Conservation (phyloP, 1,284 basidiomycete species). For the Ganoderma multipileum region DNA sequence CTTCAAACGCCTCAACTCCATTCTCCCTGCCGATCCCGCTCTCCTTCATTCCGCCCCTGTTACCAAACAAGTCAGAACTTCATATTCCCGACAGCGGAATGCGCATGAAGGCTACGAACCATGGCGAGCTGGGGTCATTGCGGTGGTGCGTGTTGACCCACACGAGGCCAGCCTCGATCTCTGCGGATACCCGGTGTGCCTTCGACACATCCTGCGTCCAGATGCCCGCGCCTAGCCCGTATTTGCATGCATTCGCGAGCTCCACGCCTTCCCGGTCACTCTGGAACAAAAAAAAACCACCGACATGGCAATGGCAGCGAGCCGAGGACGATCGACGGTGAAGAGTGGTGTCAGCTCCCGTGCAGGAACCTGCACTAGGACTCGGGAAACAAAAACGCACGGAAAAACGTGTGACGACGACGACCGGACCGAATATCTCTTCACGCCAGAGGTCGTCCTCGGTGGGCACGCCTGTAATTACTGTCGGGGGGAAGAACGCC, state of each 20-base stretch:
- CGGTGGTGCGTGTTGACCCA: constrained; percentile 90
- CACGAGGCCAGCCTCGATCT: constrained; percentile 76
- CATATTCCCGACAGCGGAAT: not conserved
- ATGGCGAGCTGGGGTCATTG: constrained; percentile 87
- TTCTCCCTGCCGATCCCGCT: constrained; percentile 86
- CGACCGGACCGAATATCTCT: constrained; percentile 83
- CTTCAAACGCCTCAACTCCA: constrained; percentile 77
- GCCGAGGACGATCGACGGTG: not conserved
- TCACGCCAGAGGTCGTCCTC: constrained; percentile 79
- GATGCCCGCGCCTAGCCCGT: constrained; percentile 81
- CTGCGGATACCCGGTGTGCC: constrained; percentile 72
- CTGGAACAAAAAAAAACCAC: constrained; percentile 41
- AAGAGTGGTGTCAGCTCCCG: not conserved
- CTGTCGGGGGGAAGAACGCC: constrained; percentile 79
- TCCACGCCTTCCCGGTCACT: constrained; percentile 68
- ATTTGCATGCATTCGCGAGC: constrained; percentile 78
- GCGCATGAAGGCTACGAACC: constrained; percentile 54
- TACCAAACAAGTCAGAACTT: not conserved
- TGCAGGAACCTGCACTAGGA: not conserved
- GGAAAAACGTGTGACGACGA: constrained; percentile 69
- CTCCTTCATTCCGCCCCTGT: constrained; percentile 85
- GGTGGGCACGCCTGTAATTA: constrained; percentile 64
- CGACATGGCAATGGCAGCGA: not conserved
- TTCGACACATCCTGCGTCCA: constrained; percentile 80
- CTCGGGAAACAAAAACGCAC: constrained; percentile 46